phyloP scores from a whole-genome alignment of 139 green algal genomes.

The Haematococcus lacustris region DNA sequence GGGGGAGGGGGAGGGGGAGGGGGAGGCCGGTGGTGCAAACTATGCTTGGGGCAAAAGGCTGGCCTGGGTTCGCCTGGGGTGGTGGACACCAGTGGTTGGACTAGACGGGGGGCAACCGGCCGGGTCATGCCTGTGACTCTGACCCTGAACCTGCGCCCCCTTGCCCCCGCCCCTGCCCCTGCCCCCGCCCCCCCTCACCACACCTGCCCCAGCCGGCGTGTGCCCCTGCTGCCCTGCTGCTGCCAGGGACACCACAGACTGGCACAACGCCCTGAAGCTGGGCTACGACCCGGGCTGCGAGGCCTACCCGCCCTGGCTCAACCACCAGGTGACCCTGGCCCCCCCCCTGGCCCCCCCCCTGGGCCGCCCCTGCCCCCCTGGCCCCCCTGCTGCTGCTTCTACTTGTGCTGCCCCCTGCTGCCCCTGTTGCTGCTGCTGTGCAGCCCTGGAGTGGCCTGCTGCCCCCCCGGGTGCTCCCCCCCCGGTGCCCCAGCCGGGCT shows the following conservation, averaged over 20 bases:
- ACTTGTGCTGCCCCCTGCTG: slow-evolving; percentile 46
- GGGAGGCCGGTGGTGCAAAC: background rate
- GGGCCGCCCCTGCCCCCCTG: slow-evolving; percentile 50
- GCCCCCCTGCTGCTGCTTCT: slow-evolving; percentile 38
- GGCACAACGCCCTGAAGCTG: slow-evolving; percentile 94
- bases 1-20: background rate
- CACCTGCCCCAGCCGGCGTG: slow-evolving; percentile 67
- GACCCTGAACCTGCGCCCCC: too few relatives aligned
- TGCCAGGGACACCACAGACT: slow-evolving; percentile 70
- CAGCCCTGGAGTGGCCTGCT: slow-evolving; percentile 34
- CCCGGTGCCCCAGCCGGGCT: slow-evolving; percentile 55
- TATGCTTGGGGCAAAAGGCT: too few relatives aligned
- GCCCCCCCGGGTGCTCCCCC: slow-evolving; percentile 50
- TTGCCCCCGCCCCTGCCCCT: too few relatives aligned
- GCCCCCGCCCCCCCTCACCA: too few relatives aligned
- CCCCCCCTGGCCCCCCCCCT: slow-evolving; percentile 62
- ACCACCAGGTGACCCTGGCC: slow-evolving; percentile 26
- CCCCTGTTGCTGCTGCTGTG: slow-evolving; percentile 47
- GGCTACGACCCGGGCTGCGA: slow-evolving; percentile 72
- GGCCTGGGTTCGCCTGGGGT: too few relatives aligned
- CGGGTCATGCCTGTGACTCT: too few relatives aligned
- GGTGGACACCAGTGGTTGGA: too few relatives aligned
- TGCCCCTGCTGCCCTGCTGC: slow-evolving; percentile 55
- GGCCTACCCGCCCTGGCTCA: slow-evolving; percentile 75
- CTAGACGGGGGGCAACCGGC: too few relatives aligned